Evolutionary conservation across 768 basidiomycete genomes (phyloP).

Genomic region (Butyriboletus loyo): DNA sequence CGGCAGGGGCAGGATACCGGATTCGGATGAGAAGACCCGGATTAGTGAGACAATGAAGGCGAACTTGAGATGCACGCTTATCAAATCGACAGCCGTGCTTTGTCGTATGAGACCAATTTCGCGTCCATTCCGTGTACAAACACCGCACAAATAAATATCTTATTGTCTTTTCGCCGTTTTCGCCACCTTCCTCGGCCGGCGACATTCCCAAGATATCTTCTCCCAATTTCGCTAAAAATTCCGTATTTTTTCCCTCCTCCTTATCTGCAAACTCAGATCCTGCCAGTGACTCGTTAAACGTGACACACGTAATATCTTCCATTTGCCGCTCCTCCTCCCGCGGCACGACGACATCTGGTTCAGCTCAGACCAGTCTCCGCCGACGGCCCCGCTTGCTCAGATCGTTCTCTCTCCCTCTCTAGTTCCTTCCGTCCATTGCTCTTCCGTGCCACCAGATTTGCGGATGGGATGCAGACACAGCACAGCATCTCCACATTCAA

Average conservation of each 20-base stretch:
- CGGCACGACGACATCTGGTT: conserved; percentile 21
- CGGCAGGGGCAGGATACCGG: conserved; percentile 17
- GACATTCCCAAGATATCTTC: conserved; percentile 32
- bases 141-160: conserved; percentile 38
- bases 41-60: conserved; percentile 35
- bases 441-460: conserved; percentile 1
- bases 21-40: conserved; percentile 24
- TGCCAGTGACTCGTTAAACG: conserved; percentile 33
- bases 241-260: conserved; percentile 31
- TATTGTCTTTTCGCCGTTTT: conserved; percentile 46
- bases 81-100: conserved; percentile 29
- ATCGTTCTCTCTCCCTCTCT: conserved; percentile 9
- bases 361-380: conserved; percentile 23
- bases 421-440: conserved; percentile 16
- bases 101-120: conserved; percentile 33
- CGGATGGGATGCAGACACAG: neutral
- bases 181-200: conserved; percentile 31
- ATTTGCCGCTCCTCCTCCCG: conserved; percentile 29
- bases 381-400: conserved; percentile 27
- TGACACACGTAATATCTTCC: conserved; percentile 31
- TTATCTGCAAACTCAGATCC: conserved; percentile 31
- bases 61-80: conserved; percentile 27
- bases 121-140: conserved; percentile 42
- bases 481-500: conserved; percentile 22
- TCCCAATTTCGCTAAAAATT: conserved; percentile 29